Evolutionary conservation across 1,284 basidiomycete species (phyloP).

Genomic region (Boletus sp.): DNA sequence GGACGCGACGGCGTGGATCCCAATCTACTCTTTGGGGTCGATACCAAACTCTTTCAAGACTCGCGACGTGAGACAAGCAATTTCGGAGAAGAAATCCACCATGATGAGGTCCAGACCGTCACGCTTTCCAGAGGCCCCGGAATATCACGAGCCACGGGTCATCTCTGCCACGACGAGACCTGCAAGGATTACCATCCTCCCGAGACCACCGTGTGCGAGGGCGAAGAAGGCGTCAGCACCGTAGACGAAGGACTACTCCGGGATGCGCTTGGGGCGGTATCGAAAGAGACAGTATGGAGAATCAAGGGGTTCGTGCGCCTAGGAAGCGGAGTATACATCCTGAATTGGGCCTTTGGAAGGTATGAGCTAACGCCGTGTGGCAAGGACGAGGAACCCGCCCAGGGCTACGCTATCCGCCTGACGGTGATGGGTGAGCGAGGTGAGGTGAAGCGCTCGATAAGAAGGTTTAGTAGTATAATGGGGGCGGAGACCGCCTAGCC

Average conservation of each 20-base stretch:
- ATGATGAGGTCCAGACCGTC: slow-evolving; percentile 82
- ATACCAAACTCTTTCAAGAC: slow-evolving; percentile 69
- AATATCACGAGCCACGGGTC: slow-evolving; percentile 10
- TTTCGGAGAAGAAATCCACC: slow-evolving; percentile 38
- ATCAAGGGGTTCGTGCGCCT: slow-evolving; percentile 80
- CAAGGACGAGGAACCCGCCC: slow-evolving; percentile 33
- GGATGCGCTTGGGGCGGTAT: slow-evolving; percentile 51
- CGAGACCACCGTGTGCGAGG: neutral
- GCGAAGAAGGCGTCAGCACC: neutral
- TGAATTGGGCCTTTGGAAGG: slow-evolving; percentile 92
- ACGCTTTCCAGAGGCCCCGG: slow-evolving; percentile 53
- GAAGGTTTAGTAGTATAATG: slow-evolving; percentile 55
- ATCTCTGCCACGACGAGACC: slow-evolving; percentile 32
- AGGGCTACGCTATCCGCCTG: slow-evolving; percentile 48
- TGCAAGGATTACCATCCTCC: slow-evolving; percentile 11
- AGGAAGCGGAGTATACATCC: slow-evolving; percentile 51
- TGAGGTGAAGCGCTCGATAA: slow-evolving; percentile 63
- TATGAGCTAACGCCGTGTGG: slow-evolving; percentile 60
- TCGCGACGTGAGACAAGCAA: neutral
- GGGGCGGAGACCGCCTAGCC: slow-evolving; percentile 33
- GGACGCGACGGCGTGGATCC: slow-evolving; percentile 69
- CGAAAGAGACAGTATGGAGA: slow-evolving; percentile 70
- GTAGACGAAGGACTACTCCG: slow-evolving; percentile 38
- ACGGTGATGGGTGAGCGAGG: slow-evolving; percentile 89
- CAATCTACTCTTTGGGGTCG: slow-evolving; percentile 77